Base-by-base conservation (phyloP, 2,329 filamentous ascomycete species). In the Emericellopsis atlantica region DNA sequence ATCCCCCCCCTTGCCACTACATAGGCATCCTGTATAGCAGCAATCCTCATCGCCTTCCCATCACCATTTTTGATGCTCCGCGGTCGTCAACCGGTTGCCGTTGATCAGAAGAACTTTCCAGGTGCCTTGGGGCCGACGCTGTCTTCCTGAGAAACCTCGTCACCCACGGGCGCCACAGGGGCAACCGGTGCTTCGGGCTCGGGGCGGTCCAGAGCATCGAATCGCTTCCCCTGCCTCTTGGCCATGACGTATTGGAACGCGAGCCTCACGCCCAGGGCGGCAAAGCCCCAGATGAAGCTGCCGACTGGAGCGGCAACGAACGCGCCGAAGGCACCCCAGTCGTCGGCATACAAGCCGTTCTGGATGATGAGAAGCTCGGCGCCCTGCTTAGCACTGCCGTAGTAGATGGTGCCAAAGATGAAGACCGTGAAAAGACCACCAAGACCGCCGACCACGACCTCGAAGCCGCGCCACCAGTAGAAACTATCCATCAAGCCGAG, bases 271-370 rank as follows among this genome's bases (percentile, higher is more conserved):
- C 52, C 67, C 31, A 84, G 69, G 5, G 81, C 82, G 2, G 66
- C 72, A 34, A 79, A 70, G 1, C 76, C 82, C 73, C 81, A 89
- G 29, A 89, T 60, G 15, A 90, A 52, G 18, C 82, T 82, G 1
- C 85, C 85, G 2, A 89, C 61, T 0, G 85, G 85, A 0, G 85
- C 84, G 9, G 81, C 83, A 5, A 90, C 79, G 51, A 90, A 92
- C 5, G 84, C 84, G 50, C 84, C 85, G 57, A 92, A 92, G 2
- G 74, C 82, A 46, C 77, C 81, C 86, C 86, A 92, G 57, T 90
- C 84, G 37, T 79, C 70, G 1, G 69, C 74, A 58, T 89, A 92
- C 16, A 92, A 66, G 1, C 85, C 85, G 48, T 80, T 68, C 54
- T 85, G 70, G 11, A 92, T 62, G 22, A 90, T 65, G 39, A 92